These are phyloP conservation scores for Coemansia sp. DNA, from an alignment of 192 early-diverging fungal genomes.

Conservation along the genomic window DNA sequence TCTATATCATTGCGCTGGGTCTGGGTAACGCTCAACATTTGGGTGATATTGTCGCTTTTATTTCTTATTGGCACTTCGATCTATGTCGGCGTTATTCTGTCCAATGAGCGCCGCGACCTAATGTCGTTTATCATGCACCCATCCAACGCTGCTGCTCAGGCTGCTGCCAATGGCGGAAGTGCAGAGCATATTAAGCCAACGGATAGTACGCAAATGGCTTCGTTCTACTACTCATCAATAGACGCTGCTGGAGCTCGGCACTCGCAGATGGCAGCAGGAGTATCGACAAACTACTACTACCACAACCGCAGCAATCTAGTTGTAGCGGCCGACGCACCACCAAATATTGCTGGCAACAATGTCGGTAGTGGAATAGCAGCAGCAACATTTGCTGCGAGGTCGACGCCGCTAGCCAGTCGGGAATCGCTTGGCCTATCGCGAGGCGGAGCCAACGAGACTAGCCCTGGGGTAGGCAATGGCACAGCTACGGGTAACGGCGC, in stretches of 20 bases:
- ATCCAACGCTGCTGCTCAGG: neutral
- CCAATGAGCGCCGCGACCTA: slow-evolving; percentile 47
- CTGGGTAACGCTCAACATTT: slow-evolving; percentile 50
- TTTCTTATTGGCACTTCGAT: slow-evolving; percentile 38
- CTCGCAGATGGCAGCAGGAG: neutral
- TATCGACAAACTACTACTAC: slow-evolving; percentile 10
- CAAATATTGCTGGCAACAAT: neutral
- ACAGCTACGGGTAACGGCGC: neutral
- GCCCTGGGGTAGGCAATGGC: neutral
- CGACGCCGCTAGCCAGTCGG: slow-evolving; percentile 26
- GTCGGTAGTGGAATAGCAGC: neutral
- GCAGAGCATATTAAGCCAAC: neutral
- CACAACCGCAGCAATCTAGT: neutral
- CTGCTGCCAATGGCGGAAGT: neutral
- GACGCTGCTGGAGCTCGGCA: neutral
- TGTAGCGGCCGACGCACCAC: neutral
- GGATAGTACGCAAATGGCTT: neutral
- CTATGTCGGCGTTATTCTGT: slow-evolving; percentile 39
- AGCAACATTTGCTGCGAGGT: neutral
- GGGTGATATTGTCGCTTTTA: slow-evolving; percentile 38
- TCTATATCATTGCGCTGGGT: slow-evolving; percentile 36
- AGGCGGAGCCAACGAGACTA: neutral
- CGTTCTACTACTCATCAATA: neutral
- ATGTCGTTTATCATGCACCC: slow-evolving; percentile 27
- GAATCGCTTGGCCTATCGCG: slow-evolving; percentile 19